A percentile compares a stretch with the other conserved stretches of the same genome.
Evolutionary conservation across 1,284 basidiomycete genomes (phyloP).

Genomic region (Erythrobasidium hasegawianum): DNA sequence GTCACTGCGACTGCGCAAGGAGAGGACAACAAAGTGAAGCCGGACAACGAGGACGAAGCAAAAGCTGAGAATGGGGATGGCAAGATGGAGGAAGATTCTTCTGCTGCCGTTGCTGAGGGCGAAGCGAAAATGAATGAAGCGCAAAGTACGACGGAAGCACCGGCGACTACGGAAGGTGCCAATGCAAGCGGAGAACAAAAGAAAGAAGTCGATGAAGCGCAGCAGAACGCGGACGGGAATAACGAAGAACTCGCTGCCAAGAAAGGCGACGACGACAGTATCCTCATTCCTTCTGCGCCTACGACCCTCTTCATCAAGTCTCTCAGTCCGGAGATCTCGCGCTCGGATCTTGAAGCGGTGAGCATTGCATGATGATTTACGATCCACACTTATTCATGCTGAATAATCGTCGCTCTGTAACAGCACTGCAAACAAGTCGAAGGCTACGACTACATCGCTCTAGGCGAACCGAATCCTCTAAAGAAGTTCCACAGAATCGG

Average conservation of each 20-base stretch:
- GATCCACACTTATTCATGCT: slow-evolving; percentile 64
- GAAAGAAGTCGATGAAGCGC: slow-evolving; percentile 53
- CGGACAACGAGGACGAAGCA: slow-evolving; percentile 47
- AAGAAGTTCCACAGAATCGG: slow-evolving; percentile 86
- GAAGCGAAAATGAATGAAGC: slow-evolving; percentile 37
- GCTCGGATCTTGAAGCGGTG: slow-evolving; percentile 81
- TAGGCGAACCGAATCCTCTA: slow-evolving; percentile 84
- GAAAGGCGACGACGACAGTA: slow-evolving; percentile 56
- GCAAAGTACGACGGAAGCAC: background rate
- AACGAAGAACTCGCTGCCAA: slow-evolving; percentile 18
- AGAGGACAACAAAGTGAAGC: too few relatives aligned
- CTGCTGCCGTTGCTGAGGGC: slow-evolving; percentile 35
- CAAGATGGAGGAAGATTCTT: too few relatives aligned
- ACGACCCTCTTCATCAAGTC: slow-evolving; percentile 91
- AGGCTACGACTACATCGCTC: slow-evolving; percentile 65
- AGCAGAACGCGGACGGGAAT: slow-evolving; percentile 48
- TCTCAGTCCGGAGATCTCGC: slow-evolving; percentile 82
- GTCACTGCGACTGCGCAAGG: too few relatives aligned
- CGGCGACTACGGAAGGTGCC: too few relatives aligned
- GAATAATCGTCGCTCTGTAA: background rate
- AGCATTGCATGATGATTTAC: slow-evolving; percentile 41
- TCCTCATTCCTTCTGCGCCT: slow-evolving; percentile 69
- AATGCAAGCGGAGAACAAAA: slow-evolving; percentile 40
- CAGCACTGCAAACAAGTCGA: slow-evolving; percentile 49
- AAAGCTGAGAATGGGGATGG: slow-evolving; percentile 44